A percentile compares a stretch with the other conserved stretches of the same genome.
Conservation (phyloP, 1,284 basidiomycete genomes). For the Leccinum pachyderme region DNA sequence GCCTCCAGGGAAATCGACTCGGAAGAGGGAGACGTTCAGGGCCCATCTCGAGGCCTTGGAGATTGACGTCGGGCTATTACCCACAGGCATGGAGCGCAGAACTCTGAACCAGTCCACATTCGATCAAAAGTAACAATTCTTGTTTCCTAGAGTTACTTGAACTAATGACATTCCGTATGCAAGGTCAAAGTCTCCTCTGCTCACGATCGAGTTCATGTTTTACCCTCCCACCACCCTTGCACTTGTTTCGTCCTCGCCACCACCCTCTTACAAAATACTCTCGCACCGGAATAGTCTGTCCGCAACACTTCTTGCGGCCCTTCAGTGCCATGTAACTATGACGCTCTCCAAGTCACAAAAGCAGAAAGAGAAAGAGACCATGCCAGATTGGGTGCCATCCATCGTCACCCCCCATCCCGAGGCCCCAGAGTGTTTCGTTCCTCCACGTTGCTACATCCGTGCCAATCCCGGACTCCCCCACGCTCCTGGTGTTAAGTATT, state of each 20-base stretch:
- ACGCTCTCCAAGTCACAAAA: conserved; percentile 24
- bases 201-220: conserved; percentile 74
- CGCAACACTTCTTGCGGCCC: conserved; percentile 46
- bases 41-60: conserved; percentile 63
- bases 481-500: conserved; percentile 30
- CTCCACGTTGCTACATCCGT: conserved; percentile 60
- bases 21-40: conserved; percentile 58
- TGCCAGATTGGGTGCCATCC: conserved; percentile 52
- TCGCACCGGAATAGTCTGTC: conserved; percentile 62
- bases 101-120: conserved; percentile 77
- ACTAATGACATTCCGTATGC: conserved; percentile 6
- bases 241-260: conserved; percentile 37
- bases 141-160: conserved; percentile 7
- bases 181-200: conserved; percentile 64
- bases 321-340: conserved; percentile 42
- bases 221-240: conserved; percentile 47
- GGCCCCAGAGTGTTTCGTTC: conserved; percentile 50
- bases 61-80: conserved; percentile 74
- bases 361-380: conserved; percentile 43
- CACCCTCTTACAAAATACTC: conserved; percentile 44
- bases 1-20: conserved; percentile 8
- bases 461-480: conserved; percentile 40
- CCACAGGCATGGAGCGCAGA: conserved; percentile 79
- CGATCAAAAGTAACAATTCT: conserved; percentile 63
- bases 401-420: conserved; percentile 54